Conservation (phyloP, 345 rosid genomes). For the Tarenaya hassleriana region DNA sequence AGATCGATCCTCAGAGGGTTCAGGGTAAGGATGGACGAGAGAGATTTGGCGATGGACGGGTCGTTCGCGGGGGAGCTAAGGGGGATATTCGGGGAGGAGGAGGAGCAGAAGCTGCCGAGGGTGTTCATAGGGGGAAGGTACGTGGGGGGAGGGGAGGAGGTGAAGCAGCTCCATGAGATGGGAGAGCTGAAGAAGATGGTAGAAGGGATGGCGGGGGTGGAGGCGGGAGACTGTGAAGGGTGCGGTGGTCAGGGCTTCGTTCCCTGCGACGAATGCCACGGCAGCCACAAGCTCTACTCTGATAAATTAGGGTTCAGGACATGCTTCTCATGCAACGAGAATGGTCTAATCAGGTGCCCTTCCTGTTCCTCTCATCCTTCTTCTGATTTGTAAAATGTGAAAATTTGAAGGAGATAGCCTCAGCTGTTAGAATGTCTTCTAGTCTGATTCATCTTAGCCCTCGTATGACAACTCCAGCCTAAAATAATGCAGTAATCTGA, state of each 20-base stretch:
- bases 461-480: too few species aligned
- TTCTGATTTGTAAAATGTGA: not conserved
- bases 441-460: too few species aligned
- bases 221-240: slow-evolving; percentile 41
- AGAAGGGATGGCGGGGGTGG: slow-evolving; percentile 48
- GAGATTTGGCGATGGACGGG: slow-evolving; percentile 84
- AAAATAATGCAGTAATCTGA: too few species aligned
- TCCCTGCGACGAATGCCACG: slow-evolving; percentile 57
- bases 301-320: slow-evolving; percentile 60
- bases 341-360: slow-evolving; percentile 85
- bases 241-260: slow-evolving; percentile 71
- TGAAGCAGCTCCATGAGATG: slow-evolving; percentile 60
- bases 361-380: slow-evolving; percentile 50
- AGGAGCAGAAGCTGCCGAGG: slow-evolving; percentile 41
- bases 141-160: slow-evolving; percentile 85
- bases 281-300: slow-evolving; percentile 70
- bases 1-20: slow-evolving; percentile 58
- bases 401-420: too few species aligned
- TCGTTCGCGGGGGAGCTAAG: slow-evolving; percentile 50
- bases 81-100: slow-evolving; percentile 24
- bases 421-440: too few species aligned
- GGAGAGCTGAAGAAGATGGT: slow-evolving; percentile 83
- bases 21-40: slow-evolving; percentile 65
- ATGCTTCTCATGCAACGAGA: slow-evolving; percentile 71
- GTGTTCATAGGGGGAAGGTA: slow-evolving; percentile 81